phyloP scores from a whole-genome alignment of 106 monocot genomes.

The Dendrobium catenatum region DNA sequence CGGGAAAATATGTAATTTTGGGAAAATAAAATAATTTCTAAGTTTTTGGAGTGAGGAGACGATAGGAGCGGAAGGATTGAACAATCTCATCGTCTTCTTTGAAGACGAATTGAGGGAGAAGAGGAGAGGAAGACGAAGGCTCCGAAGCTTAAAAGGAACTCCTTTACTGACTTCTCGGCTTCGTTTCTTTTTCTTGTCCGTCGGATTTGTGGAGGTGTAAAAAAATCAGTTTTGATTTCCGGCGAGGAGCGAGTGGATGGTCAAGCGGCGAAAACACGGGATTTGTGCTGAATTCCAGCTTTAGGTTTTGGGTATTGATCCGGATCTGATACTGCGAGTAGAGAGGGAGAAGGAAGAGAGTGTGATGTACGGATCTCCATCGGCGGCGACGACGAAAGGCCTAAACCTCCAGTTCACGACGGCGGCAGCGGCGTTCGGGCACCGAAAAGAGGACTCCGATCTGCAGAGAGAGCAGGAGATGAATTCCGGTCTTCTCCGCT shows the following conservation, averaged over 20 bases:
- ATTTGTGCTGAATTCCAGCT: neutral
- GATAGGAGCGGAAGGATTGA: constrained; percentile 2
- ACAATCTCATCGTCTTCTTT: constrained; percentile 13
- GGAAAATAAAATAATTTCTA: neutral
- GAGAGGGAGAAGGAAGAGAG: constrained; percentile 3
- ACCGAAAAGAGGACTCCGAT: constrained; percentile 38
- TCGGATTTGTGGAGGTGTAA: neutral
- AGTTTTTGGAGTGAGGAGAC: constrained; percentile 5
- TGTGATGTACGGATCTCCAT: constrained; percentile 57
- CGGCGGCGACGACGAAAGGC: constrained; percentile 29
- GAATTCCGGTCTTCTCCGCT: constrained; percentile 65
- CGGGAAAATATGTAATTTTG: neutral
- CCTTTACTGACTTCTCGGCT: neutral
- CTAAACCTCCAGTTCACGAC: constrained; percentile 29
- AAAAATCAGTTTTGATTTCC: neutral
- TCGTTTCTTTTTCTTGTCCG: neutral
- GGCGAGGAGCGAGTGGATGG: neutral
- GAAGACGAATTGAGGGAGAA: constrained; percentile 22
- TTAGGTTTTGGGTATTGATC: constrained; percentile 1
- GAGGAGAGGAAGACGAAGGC: constrained; percentile 6
- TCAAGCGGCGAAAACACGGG: neutral
- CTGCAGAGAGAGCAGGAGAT: constrained; percentile 38
- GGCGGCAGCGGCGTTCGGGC: constrained; percentile 11
- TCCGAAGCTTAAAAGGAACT: neutral
- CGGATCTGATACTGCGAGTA: neutral